Conservation (phyloP, 306 rosid species). For the Prunus davidiana region DNA sequence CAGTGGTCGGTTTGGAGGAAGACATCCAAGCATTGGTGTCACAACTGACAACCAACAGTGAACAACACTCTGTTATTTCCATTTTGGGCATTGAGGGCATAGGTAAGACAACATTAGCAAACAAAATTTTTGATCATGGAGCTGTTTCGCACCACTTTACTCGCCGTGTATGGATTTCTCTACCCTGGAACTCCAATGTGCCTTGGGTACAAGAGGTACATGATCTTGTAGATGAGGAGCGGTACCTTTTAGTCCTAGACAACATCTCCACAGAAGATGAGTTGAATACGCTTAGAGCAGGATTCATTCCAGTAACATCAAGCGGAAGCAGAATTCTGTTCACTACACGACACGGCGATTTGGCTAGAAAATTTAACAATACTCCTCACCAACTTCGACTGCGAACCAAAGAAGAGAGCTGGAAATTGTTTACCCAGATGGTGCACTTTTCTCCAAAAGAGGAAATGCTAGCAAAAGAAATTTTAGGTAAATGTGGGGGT, state of each 20-base stretch:
- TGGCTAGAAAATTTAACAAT: conserved; percentile 5
- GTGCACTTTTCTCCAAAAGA: conserved; percentile 11
- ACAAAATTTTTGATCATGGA: conserved; percentile 20
- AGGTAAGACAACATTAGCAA: conserved; percentile 47
- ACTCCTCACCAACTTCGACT: conserved; percentile 18
- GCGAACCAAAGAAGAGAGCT: conserved; percentile 36
- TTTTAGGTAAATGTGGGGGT: conserved; percentile 27
- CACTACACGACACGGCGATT: conserved; percentile 16
- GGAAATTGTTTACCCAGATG: conserved; percentile 23
- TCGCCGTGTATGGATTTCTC: conserved; percentile 25
- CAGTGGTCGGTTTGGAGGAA: conserved; percentile 22
- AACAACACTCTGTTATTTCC: conserved; percentile 1
- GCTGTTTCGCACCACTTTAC: conserved; percentile 6
- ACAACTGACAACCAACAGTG: conserved; percentile 3
- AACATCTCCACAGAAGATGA: conserved; percentile 9
- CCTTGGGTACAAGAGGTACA: background rate
- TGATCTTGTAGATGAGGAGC: conserved; percentile 1
- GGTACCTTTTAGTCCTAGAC: conserved; percentile 27
- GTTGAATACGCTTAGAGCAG: background rate
- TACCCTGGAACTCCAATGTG: background rate
- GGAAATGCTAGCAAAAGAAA: conserved; percentile 22
- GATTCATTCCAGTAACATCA: background rate
- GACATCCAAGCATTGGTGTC: conserved; percentile 18
- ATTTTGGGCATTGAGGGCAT: conserved; percentile 42
- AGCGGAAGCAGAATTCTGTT: conserved; percentile 27